A percentile compares a stretch with the other conserved stretches of the same genome.
phyloP scores from a whole-genome alignment of 768 basidiomycete genomes.

The Lanmaoa pseudosensibilis region DNA sequence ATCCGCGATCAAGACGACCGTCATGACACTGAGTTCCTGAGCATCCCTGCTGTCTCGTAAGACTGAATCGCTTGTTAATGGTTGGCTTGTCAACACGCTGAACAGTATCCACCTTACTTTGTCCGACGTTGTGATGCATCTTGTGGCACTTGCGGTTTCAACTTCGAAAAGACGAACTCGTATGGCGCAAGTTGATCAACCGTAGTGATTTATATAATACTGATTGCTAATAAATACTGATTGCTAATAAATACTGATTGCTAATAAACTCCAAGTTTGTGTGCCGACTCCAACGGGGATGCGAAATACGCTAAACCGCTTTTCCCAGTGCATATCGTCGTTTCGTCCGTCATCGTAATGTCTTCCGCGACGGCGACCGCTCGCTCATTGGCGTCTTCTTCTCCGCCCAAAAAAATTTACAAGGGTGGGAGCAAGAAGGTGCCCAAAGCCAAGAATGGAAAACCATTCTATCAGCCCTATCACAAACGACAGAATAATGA shows the following conservation, averaged over 20 bases:
- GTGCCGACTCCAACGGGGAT: no score
- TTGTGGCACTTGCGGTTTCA: not conserved
- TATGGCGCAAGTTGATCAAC: not conserved
- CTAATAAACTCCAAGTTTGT: not conserved
- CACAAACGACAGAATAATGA: constrained; percentile 1
- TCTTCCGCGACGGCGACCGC: constrained; percentile 2
- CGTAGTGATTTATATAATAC: not conserved
- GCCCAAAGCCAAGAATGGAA: constrained; percentile 10
- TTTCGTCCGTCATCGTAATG: not conserved
- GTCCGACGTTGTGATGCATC: not conserved
- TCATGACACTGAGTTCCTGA: not conserved
- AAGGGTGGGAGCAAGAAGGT: constrained; percentile 2
- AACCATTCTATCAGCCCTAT: not conserved
- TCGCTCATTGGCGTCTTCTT: not conserved
- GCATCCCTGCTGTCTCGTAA: not conserved
- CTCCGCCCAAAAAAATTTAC: constrained; percentile 1
- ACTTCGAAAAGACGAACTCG: not conserved
- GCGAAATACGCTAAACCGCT: no score
- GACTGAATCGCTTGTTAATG: not conserved
- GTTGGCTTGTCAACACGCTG: not conserved
- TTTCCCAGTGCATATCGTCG: not conserved
- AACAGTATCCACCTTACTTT: not conserved
- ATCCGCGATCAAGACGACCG: not conserved
- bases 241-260: constrained; percentile 10
- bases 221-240: constrained; percentile 13